Percentiles rank a stretch among this genome's conserved stretches.
phyloP scores from a whole-genome alignment of 371 early-diverging fungal species.

The Mortierella sp. region DNA sequence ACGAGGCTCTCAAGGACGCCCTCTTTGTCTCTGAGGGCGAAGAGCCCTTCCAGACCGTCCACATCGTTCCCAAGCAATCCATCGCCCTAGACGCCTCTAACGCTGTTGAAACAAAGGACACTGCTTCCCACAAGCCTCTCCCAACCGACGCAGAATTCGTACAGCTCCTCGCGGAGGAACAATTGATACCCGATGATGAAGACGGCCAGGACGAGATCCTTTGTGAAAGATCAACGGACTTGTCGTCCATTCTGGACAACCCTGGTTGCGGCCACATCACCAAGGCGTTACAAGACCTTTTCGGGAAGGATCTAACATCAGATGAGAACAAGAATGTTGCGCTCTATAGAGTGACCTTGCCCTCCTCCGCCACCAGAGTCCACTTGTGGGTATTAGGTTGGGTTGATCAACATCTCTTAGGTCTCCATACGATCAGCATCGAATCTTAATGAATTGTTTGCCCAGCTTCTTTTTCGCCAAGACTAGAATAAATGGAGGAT shows the following conservation, averaged over 20 bases:
- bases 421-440: slow-evolving; percentile 41
- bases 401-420: slow-evolving; percentile 30
- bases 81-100: neutral
- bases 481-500: neutral
- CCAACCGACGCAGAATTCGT: slow-evolving; percentile 26
- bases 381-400: slow-evolving; percentile 47
- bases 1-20: slow-evolving; percentile 20
- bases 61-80: slow-evolving; percentile 19
- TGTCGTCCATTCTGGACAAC: slow-evolving; percentile 18
- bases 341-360: slow-evolving; percentile 27
- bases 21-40: slow-evolving; percentile 45
- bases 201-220: neutral
- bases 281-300: slow-evolving; percentile 11
- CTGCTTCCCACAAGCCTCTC: neutral
- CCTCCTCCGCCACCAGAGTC: slow-evolving; percentile 28
- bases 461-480: neutral
- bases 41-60: slow-evolving; percentile 33
- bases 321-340: neutral
- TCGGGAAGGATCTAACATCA: slow-evolving; percentile 11
- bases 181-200: slow-evolving; percentile 10
- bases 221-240: slow-evolving; percentile 15
- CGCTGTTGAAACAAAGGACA: neutral
- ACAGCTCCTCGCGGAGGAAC: slow-evolving; percentile 9
- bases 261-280: slow-evolving; percentile 25
- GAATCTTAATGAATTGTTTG: slow-evolving; percentile 16